Percentiles rank a stretch among this genome's conserved stretches.
These are phyloP conservation scores for Scalesia atractyloides DNA, from an alignment of 129 eudicot species.

Conservation along the genomic window DNA sequence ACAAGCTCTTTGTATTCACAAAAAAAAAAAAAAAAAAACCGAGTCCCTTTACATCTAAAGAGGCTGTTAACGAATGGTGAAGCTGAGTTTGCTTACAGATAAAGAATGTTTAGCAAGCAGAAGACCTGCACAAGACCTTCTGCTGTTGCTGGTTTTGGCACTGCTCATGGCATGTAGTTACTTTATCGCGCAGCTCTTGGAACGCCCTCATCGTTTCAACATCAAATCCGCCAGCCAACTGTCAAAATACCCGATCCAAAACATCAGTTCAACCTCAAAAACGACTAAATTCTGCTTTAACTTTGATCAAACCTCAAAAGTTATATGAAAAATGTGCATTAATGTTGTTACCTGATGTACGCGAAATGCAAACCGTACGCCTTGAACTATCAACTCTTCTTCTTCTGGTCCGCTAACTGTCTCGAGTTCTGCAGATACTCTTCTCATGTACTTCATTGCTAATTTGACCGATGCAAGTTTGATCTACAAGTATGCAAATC, in stretches of 20 bases:
- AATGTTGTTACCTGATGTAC: constrained; percentile 76
- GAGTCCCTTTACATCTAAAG: constrained; percentile 52
- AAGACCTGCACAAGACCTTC: constrained; percentile 48
- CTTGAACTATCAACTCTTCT: constrained; percentile 91
- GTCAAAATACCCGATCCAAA: constrained; percentile 13
- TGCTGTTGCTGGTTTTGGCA: constrained; percentile 73
- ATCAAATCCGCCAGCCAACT: constrained; percentile 98
- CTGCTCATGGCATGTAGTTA: constrained; percentile 62
- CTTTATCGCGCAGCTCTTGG: constrained; percentile 86
- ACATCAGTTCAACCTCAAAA: not conserved
- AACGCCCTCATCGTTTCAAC: constrained; percentile 92
- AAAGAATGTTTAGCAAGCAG: constrained; percentile 50
- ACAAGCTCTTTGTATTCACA: constrained; percentile 39
- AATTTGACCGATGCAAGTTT: constrained; percentile 93
- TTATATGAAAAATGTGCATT: not conserved
- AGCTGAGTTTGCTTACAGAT: constrained; percentile 87
- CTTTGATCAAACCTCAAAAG: not conserved
- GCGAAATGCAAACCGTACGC: constrained; percentile 85
- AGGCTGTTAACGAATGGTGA: constrained; percentile 42
- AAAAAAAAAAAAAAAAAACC: constrained; percentile 13
- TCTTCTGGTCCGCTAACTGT: constrained; percentile 83
- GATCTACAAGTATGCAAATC: constrained; percentile 50
- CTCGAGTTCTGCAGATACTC: constrained; percentile 88
- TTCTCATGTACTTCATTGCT: constrained; percentile 95
- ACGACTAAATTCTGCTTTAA: not conserved